These are phyloP conservation scores for Stephania japonica DNA, from an alignment of 164 flowering plant species.

Conservation along the genomic window DNA sequence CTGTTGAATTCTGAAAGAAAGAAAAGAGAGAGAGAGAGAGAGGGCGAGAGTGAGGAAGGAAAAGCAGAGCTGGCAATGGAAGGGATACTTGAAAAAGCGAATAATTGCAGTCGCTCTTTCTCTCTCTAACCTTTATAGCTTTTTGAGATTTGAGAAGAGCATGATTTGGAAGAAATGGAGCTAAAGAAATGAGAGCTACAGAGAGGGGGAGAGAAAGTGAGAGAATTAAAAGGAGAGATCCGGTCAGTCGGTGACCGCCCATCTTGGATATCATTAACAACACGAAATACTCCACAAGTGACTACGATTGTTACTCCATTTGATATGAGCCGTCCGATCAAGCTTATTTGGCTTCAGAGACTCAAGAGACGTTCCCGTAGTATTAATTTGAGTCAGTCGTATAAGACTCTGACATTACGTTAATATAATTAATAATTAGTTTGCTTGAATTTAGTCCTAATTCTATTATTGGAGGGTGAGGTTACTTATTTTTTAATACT, in stretches of 20 bases:
- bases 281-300: background rate
- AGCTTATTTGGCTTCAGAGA: too few species aligned
- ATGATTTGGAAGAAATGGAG: slow-evolving; percentile 3
- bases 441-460: too few species aligned
- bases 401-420: too few species aligned
- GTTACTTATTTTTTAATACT: too few species aligned
- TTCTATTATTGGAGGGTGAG: too few species aligned
- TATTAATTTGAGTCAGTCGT: too few species aligned
- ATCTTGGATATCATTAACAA: background rate
- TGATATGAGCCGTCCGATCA: background rate
- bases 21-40: background rate
- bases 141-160: slow-evolving; percentile 4
- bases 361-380: too few species aligned
- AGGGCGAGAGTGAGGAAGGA: background rate
- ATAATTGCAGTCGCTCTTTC: slow-evolving; percentile 20
- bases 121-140: slow-evolving; percentile 25
- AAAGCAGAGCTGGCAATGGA: slow-evolving; percentile 28
- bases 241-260: slow-evolving; percentile 3
- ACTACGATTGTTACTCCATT: background rate
- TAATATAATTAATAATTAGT: too few species aligned
- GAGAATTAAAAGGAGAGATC: slow-evolving; percentile 5
- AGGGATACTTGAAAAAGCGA: slow-evolving; percentile 22
- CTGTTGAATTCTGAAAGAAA: background rate
- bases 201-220: background rate
- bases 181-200: background rate